These are phyloP conservation scores for Hemileccinum rubropunctum DNA, from an alignment of 768 basidiomycete genomes.

Conservation along the genomic window DNA sequence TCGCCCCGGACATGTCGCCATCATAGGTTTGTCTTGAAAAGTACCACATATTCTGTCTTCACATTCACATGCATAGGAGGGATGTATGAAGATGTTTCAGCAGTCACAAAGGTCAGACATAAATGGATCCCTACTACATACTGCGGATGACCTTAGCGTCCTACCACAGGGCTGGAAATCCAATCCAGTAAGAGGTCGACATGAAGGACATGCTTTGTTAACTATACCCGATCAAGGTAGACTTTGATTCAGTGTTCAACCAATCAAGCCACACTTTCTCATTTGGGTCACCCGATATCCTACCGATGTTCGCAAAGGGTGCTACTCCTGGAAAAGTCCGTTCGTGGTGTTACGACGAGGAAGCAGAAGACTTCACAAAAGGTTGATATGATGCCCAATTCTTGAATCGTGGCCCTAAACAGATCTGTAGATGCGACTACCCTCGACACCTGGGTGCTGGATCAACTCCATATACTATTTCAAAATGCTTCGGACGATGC, in stretches of 20 bases:
- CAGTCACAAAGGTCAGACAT: slow-evolving; percentile 69
- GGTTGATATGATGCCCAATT: slow-evolving; percentile 36
- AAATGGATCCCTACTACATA: background rate
- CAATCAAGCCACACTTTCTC: slow-evolving; percentile 74
- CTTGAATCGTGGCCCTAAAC: background rate
- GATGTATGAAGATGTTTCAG: slow-evolving; percentile 90
- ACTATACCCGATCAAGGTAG: slow-evolving; percentile 38
- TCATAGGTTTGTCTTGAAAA: slow-evolving; percentile 55
- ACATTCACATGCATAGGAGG: slow-evolving; percentile 48
- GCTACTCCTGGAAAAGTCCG: slow-evolving; percentile 67
- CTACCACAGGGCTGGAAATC: slow-evolving; percentile 73
- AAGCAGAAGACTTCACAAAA: slow-evolving; percentile 85
- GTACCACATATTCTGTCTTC: background rate
- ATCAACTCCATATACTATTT: slow-evolving; percentile 61
- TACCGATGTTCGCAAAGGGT: slow-evolving; percentile 84
- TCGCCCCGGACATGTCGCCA: slow-evolving; percentile 84
- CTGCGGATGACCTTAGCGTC: slow-evolving; percentile 2
- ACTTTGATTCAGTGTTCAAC: slow-evolving; percentile 89
- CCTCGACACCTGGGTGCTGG: slow-evolving; percentile 77
- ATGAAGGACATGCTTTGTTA: background rate
- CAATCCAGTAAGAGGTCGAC: slow-evolving; percentile 54
- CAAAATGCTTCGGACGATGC: slow-evolving; percentile 58
- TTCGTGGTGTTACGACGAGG: slow-evolving; percentile 73
- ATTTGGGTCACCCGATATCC: slow-evolving; percentile 85
- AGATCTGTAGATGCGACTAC: slow-evolving; percentile 60